These are phyloP conservation scores for Toxoplasma gondii DNA, from an alignment of 169 alveolate species.

Conservation along the genomic window DNA sequence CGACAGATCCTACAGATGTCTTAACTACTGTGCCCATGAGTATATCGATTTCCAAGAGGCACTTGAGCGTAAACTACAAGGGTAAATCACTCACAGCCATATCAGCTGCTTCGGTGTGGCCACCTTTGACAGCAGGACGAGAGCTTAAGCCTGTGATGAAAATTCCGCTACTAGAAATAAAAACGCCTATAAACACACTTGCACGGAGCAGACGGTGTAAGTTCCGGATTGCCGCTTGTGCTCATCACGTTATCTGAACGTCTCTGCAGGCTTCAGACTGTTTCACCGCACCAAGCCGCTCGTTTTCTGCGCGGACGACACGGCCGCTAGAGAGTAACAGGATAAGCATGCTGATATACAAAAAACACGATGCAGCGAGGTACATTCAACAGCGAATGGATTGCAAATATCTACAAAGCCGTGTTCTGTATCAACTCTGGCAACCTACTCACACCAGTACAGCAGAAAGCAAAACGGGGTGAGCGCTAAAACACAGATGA, in stretches of 20 bases:
- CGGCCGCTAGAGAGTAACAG: constrained; percentile 7
- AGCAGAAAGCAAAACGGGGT: neutral
- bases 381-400: constrained; percentile 28
- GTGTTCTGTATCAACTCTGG: constrained; percentile 53
- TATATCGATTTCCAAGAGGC: neutral
- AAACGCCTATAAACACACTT: constrained; percentile 24
- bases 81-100: neutral
- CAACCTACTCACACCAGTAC: neutral
- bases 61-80: neutral
- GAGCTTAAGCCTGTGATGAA: neutral
- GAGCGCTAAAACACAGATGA: neutral
- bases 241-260: neutral
- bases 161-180: constrained; percentile 23
- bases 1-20: constrained; percentile 46
- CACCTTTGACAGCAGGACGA: neutral
- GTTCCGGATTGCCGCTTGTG: neutral
- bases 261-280: constrained; percentile 42
- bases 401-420: constrained; percentile 23
- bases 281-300: constrained; percentile 16
- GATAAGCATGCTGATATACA: neutral
- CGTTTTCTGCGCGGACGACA: constrained; percentile 25
- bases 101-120: neutral
- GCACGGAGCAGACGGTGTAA: constrained; percentile 36
- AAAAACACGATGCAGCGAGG: neutral
- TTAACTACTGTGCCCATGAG: constrained; percentile 15